A percentile compares a stretch with the other conserved stretches of the same genome.
These are phyloP conservation scores for Primulina huaijiensis DNA, from an alignment of 257 asterid genomes.

Conservation along the genomic window DNA sequence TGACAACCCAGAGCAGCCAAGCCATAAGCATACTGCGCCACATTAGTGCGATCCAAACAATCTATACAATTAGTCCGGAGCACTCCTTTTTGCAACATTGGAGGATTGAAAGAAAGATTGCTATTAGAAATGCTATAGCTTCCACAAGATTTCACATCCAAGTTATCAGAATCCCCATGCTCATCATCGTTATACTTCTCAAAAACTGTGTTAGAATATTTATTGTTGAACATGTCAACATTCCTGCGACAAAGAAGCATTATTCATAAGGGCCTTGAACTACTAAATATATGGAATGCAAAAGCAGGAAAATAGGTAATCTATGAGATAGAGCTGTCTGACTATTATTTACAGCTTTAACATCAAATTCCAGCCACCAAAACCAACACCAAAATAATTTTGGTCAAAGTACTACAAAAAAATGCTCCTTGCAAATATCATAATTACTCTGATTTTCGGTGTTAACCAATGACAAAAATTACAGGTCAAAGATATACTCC, in stretches of 20 bases:
- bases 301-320: background rate
- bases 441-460: background rate
- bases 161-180: constrained; percentile 35
- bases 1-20: constrained; percentile 80
- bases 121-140: constrained; percentile 27
- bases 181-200: constrained; percentile 39
- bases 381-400: background rate
- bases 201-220: constrained; percentile 28
- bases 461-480: background rate
- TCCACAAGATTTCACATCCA: constrained; percentile 33
- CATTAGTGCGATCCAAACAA: constrained; percentile 82
- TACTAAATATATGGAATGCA: background rate
- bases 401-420: background rate
- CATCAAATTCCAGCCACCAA: background rate
- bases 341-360: background rate
- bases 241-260: constrained; percentile 40
- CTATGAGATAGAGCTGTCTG: background rate
- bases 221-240: constrained; percentile 29
- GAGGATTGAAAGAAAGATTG: constrained; percentile 38
- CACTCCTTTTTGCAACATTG: constrained; percentile 57
- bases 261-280: background rate
- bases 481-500: background rate
- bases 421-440: background rate
- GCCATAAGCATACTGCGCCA: constrained; percentile 78
- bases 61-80: constrained; percentile 79